A percentile compares a stretch with the other conserved stretches of the same genome.
phyloP scores from a whole-genome alignment of 176 grass and related monocot genomes.

The Poa annua region DNA sequence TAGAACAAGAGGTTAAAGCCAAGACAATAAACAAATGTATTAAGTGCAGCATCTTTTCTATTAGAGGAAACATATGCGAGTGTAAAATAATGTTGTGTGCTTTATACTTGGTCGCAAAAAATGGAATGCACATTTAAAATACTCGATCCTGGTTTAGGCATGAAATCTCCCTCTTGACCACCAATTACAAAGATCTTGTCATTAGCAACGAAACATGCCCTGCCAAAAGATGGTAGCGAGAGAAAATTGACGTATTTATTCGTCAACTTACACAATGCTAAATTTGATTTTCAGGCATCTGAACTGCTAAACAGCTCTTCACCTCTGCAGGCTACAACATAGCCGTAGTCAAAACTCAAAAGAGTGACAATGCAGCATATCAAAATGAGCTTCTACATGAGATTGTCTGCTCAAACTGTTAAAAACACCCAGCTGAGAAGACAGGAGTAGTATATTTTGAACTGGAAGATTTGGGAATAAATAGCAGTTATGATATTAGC shows the following conservation, averaged over 20 bases:
- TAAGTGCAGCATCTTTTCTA: not conserved
- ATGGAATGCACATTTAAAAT: constrained; percentile 57
- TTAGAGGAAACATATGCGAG: not conserved
- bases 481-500: constrained; percentile 10
- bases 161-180: constrained; percentile 97
- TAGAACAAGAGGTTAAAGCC: not conserved
- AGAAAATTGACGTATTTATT: not conserved
- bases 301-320: not conserved
- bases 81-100: not conserved
- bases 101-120: not conserved
- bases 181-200: constrained; percentile 84
- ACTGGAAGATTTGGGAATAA: not conserved
- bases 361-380: not conserved
- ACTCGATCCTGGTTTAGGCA: constrained; percentile 84
- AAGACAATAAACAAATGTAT: not conserved
- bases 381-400: not conserved
- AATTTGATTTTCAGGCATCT: not conserved
- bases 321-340: not conserved
- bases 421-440: not conserved
- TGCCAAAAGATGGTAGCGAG: constrained; percentile 39
- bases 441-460: not conserved
- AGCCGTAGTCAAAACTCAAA: not conserved
- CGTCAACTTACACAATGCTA: not conserved
- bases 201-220: constrained; percentile 78
- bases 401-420: not conserved